Evolutionary conservation across 345 rosid genomes (phyloP).

Genomic region (Theobroma cacao): DNA sequence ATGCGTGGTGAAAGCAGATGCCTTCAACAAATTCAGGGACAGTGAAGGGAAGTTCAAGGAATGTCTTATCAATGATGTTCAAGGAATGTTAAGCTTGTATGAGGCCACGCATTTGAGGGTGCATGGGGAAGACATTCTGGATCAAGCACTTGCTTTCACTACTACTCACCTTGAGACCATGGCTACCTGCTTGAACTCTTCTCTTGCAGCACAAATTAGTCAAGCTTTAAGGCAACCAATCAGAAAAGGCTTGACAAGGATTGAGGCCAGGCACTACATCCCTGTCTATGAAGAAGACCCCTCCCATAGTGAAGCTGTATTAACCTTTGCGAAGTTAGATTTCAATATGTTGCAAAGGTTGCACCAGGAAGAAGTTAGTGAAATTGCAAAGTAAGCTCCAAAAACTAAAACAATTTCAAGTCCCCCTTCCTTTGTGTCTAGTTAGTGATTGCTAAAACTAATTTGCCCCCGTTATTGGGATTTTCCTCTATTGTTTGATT

Average conservation of each 20-base stretch:
- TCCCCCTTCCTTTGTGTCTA: not conserved
- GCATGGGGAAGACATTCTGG: slow-evolving; percentile 18
- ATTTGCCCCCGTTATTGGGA: no score
- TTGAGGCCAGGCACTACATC: slow-evolving; percentile 22
- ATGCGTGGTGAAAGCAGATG: slow-evolving; percentile 9
- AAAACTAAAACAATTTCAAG: not conserved
- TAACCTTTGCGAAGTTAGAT: slow-evolving; percentile 30
- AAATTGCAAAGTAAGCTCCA: slow-evolving; percentile 12
- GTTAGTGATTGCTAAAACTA: no score
- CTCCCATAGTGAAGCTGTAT: slow-evolving; percentile 3
- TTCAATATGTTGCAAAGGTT: slow-evolving; percentile 22
- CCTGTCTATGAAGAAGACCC: slow-evolving; percentile 10
- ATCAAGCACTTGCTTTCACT: slow-evolving; percentile 18
- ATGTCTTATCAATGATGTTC: not conserved
- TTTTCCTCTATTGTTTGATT: not conserved
- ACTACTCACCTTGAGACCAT: not conserved
- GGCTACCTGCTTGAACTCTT: not conserved
- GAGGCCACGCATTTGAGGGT: slow-evolving; percentile 32
- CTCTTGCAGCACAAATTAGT: not conserved
- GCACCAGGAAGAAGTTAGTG: slow-evolving; percentile 21
- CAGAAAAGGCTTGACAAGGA: slow-evolving; percentile 16
- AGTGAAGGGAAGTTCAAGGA: slow-evolving; percentile 21
- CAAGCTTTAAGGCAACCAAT: slow-evolving; percentile 11
- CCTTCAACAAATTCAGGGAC: slow-evolving; percentile 25
- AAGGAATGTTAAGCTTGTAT: slow-evolving; percentile 27